Conservation (phyloP, 176 grass and related monocot genomes). For the Lolium rigidum region DNA sequence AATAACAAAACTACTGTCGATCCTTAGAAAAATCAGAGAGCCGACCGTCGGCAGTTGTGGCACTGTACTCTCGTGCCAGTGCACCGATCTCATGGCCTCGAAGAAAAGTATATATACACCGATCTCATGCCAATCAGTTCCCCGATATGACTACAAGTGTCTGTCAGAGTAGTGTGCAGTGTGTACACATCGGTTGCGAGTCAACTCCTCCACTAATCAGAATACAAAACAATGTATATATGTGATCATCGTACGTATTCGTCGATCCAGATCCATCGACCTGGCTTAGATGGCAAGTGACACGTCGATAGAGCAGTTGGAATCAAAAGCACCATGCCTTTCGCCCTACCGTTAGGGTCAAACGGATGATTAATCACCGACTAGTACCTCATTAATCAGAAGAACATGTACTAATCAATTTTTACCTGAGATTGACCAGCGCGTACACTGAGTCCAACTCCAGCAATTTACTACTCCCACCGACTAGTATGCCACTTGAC, state of each 20-base stretch:
- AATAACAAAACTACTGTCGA: too few relatives aligned
- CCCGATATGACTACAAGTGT: not conserved
- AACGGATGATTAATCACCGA: not conserved
- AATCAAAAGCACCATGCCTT: not conserved
- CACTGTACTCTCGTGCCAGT: not conserved
- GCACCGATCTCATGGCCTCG: not conserved
- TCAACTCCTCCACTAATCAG: not conserved
- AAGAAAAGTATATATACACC: too few relatives aligned
- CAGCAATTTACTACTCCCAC: not conserved
- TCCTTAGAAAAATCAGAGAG: not conserved
- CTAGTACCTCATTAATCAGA: not conserved
- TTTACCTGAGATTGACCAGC: not conserved
- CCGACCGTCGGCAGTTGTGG: conserved; percentile 9
- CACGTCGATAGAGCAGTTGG: not conserved
- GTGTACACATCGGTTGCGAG: not conserved
- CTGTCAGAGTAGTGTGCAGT: not conserved
- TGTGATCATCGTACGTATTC: not conserved
- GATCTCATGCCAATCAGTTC: not conserved
- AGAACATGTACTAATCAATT: not conserved
- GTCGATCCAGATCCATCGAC: conserved; percentile 39
- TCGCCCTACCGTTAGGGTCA: not conserved
- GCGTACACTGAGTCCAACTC: not conserved
- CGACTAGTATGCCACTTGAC: too few relatives aligned
- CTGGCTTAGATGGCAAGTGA: not conserved
- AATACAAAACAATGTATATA: conserved; percentile 13